phyloP scores from a whole-genome alignment of 1,284 basidiomycete species.

The Cutaneotrichosporon mucoides region DNA sequence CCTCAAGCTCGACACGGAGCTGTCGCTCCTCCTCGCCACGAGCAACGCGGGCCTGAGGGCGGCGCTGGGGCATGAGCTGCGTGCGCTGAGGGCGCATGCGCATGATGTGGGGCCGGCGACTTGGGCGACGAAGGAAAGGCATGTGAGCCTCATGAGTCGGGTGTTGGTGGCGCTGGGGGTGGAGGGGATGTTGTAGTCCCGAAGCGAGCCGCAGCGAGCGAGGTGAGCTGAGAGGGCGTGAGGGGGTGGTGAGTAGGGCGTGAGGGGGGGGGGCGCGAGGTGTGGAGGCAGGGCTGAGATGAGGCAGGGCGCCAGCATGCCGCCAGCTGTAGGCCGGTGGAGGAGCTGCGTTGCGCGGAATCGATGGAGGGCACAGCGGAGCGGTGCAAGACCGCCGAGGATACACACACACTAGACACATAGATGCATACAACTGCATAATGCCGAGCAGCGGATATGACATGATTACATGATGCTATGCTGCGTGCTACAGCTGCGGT shows the following conservation, averaged over 20 bases:
- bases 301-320: no score
- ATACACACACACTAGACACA: no score
- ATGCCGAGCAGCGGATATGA: background rate
- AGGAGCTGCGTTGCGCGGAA: no score
- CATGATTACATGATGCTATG: no score
- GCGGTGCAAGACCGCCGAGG: no score
- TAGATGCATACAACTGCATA: background rate
- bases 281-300: no score
- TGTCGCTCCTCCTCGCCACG: constrained; percentile 80
- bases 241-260: background rate
- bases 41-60: constrained; percentile 52
- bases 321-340: no score
- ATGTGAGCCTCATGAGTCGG: constrained; percentile 66
- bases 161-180: constrained; percentile 56
- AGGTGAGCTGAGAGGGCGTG: no score
- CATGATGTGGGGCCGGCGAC: constrained; percentile 51
- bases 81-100: constrained; percentile 49
- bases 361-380: no score
- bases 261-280: no score
- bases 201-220: no score
- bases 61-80: constrained; percentile 52
- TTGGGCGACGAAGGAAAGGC: constrained; percentile 56
- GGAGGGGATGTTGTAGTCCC: constrained; percentile 45
- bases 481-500: no score
- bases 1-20: constrained; percentile 84